phyloP scores from a whole-genome alignment of 164 flowering plant genomes.

The Vitis cinerea region DNA sequence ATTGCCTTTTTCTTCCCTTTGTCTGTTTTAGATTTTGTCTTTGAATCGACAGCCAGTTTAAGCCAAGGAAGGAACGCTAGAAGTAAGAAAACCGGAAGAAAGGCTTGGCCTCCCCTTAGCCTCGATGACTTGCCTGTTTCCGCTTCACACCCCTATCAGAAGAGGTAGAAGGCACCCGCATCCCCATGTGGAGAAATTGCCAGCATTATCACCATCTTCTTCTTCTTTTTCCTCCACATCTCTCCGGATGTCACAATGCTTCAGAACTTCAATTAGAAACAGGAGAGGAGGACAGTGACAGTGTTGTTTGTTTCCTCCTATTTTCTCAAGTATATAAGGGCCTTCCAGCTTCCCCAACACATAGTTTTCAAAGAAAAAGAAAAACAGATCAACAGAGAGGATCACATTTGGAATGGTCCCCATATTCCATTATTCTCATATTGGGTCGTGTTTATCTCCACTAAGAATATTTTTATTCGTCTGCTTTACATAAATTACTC shows the following conservation, averaged over 20 bases:
- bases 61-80: too few species aligned
- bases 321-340: neutral
- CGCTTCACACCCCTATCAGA: neutral
- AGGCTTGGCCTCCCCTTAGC: slow-evolving; percentile 73
- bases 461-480: slow-evolving; percentile 18
- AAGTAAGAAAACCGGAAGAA: slow-evolving; percentile 36
- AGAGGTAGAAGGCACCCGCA: slow-evolving; percentile 6
- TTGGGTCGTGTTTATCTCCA: slow-evolving; percentile 24
- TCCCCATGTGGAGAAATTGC: neutral
- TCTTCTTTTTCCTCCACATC: slow-evolving; percentile 31
- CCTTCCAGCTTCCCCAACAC: neutral
- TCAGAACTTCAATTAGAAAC: neutral
- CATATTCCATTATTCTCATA: slow-evolving; percentile 13
- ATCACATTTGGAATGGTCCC: slow-evolving; percentile 16
- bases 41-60: neutral
- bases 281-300: neutral
- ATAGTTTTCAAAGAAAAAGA: neutral
- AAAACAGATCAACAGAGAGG: slow-evolving; percentile 7
- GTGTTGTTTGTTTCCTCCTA: neutral
- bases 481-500: slow-evolving; percentile 14
- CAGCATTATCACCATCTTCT: slow-evolving; percentile 4
- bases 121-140: slow-evolving; percentile 52
- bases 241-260: neutral
- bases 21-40: too few species aligned
- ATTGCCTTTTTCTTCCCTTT: too few species aligned